A percentile compares a stretch with the other conserved stretches of the same genome.
Evolutionary conservation across 495 filamentous ascomycete genomes (phyloP).

Genomic region (Gamarada debralockiae): DNA sequence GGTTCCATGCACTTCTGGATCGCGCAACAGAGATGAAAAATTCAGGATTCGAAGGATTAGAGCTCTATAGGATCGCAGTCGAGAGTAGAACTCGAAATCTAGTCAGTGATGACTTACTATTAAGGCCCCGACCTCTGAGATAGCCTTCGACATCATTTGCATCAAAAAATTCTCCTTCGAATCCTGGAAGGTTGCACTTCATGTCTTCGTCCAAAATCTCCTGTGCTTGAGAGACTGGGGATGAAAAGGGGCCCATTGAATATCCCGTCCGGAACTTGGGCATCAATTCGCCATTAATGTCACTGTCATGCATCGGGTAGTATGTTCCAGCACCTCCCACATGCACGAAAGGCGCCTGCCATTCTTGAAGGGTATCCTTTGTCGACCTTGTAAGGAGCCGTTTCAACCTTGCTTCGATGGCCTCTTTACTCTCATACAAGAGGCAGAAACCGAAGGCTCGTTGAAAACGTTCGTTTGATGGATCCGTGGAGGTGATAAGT

Average conservation of each 20-base stretch:
- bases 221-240: slow-evolving; percentile 11
- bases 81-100: too few species aligned
- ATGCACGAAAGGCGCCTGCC: slow-evolving; percentile 58
- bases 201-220: slow-evolving; percentile 33
- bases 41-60: too few species aligned
- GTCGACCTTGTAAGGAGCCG: slow-evolving; percentile 30
- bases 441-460: slow-evolving; percentile 65
- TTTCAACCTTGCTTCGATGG: slow-evolving; percentile 36
- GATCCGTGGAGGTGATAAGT: slow-evolving; percentile 40
- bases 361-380: slow-evolving; percentile 52
- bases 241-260: slow-evolving; percentile 36
- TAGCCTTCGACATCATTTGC: slow-evolving; percentile 69
- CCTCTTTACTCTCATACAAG: slow-evolving; percentile 41
- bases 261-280: slow-evolving; percentile 34
- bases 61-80: too few species aligned
- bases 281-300: slow-evolving; percentile 27
- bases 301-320: slow-evolving; percentile 39
- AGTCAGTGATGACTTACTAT: too few species aligned
- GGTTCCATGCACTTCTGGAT: too few species aligned
- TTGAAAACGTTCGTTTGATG: slow-evolving; percentile 42
- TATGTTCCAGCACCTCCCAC: slow-evolving; percentile 69
- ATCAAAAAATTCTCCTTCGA: slow-evolving; percentile 72
- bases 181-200: slow-evolving; percentile 40
- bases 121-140: slow-evolving; percentile 54
- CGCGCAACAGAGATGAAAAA: too few species aligned